Base-by-base conservation (phyloP, 192 early-diverging fungal species). In the Rhizoclosmatium globosum region DNA sequence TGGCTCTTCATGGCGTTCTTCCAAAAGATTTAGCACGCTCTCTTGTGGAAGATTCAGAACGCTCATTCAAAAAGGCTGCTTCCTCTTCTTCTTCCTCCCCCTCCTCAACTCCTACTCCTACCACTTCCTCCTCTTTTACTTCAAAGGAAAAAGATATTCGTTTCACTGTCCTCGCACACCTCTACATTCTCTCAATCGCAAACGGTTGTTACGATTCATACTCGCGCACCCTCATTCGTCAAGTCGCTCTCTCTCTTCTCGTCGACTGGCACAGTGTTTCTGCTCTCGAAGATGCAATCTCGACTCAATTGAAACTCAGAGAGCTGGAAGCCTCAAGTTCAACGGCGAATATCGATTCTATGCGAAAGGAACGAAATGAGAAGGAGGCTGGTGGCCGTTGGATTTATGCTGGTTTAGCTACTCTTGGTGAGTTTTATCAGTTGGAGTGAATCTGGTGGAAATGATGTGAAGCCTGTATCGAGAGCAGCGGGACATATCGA, bases 351-450 rank as follows among this genome's bases (percentile, higher is more conserved):
- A 47, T 7, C 50, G 6, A 7, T 53, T 53, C 50, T 53, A 74
- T 45, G 57, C 46, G 47, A 38, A 89, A 84, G 23, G 88, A 90
- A 67, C 80, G 93, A 19, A 95, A 94, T 56, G 76, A 88, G 31
- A 88, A 92, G 71, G 90, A 92, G 19, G 85, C 85, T 68, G 92
- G 86, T 66, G 85, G 83, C 38, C 83, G 95, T 17, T 94, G 93
- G 89, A 83, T 95, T n/a, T 93, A 93, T 82, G 92, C 94, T 76
- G 96, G 95, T 0, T 50, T 95, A 31, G 95, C 94, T 0, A 95
- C 95, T 1, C 87, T 95, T n/a, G 91, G 93, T 21, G 50, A 53
- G 50, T 53, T 13, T 13, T 31, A 31, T 31, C 31, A 31, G 31
- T 31, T 31, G 31, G 31, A 31, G 31, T 31, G 31, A 31, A 31